These are phyloP conservation scores for Cutaneotrichosporon mucoides DNA, from an alignment of 1,284 basidiomycete genomes.

Conservation along the genomic window DNA sequence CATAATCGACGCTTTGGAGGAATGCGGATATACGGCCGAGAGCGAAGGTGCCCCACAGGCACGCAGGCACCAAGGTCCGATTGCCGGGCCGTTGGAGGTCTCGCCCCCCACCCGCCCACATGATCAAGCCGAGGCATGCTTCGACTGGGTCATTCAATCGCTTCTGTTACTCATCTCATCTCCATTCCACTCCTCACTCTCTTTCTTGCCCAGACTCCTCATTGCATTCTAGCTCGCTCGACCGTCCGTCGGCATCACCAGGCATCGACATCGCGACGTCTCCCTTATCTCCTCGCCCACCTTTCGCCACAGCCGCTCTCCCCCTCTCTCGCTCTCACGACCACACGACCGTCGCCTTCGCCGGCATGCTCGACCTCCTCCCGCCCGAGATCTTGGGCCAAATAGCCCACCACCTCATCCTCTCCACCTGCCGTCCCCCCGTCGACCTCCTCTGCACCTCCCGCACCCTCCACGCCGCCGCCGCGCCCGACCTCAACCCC, in stretches of 20 bases:
- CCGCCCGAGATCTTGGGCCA: conserved; percentile 62
- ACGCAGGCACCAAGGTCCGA: too few relatives aligned
- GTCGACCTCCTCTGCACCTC: conserved; percentile 56
- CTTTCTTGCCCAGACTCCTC: too few relatives aligned
- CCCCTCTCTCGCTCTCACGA: too few relatives aligned
- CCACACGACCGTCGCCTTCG: too few relatives aligned
- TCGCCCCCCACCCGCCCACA: neutral
- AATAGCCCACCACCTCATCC: conserved; percentile 56
- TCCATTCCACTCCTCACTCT: neutral
- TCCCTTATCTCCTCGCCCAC: too few relatives aligned
- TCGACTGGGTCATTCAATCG: neutral
- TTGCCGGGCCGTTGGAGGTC: neutral
- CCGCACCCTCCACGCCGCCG: conserved; percentile 49
- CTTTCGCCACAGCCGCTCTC: too few relatives aligned
- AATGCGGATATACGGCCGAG: too few relatives aligned
- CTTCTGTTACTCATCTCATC: neutral
- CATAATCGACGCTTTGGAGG: too few relatives aligned
- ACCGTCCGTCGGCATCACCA: too few relatives aligned
- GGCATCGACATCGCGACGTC: too few relatives aligned
- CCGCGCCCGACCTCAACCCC: conserved; percentile 53
- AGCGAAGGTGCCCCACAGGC: too few relatives aligned
- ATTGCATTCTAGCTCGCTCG: too few relatives aligned
- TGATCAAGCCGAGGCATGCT: neutral
- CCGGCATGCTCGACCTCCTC: conserved; percentile 45
- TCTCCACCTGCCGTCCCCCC: conserved; percentile 28